phyloP scores from a whole-genome alignment of 2,329 filamentous ascomycete species.

The Verticillium tricorpus region DNA sequence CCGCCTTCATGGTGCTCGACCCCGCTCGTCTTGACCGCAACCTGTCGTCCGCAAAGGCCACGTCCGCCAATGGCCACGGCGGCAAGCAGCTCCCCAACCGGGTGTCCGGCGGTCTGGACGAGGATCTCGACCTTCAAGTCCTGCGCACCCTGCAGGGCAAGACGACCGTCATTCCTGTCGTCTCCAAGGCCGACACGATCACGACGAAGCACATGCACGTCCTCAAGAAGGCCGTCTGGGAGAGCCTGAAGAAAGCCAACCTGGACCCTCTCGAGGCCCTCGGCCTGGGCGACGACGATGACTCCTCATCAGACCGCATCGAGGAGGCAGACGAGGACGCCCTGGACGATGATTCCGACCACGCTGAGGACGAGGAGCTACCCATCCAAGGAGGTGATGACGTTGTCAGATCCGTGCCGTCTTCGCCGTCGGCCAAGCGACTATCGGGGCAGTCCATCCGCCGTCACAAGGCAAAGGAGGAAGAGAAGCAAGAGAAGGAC shows the following conservation, averaged over 20 bases:
- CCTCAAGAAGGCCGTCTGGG: constrained; percentile 86
- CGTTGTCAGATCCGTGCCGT: constrained; percentile 22
- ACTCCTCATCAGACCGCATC: constrained; percentile 48
- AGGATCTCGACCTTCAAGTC: constrained; percentile 86
- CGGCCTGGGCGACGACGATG: constrained; percentile 70
- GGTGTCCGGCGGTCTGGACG: constrained; percentile 68
- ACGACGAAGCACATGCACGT: constrained; percentile 92
- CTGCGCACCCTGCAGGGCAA: constrained; percentile 84
- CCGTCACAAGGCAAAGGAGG: constrained; percentile 38
- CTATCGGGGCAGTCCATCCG: constrained; percentile 41
- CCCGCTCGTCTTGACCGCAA: constrained; percentile 81
- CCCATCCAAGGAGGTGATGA: constrained; percentile 29
- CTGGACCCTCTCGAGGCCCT: constrained; percentile 86
- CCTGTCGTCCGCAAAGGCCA: constrained; percentile 60
- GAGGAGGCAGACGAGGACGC: constrained; percentile 50
- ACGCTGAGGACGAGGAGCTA: constrained; percentile 29
- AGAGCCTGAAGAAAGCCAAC: constrained; percentile 77
- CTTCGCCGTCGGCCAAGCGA: constrained; percentile 37
- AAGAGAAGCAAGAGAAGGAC: constrained; percentile 42
- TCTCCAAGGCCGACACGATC: constrained; percentile 94
- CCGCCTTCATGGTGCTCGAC: constrained; percentile 87
- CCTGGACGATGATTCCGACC: constrained; percentile 19
- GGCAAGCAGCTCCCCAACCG: constrained; percentile 42
- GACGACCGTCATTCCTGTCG: constrained; percentile 91
- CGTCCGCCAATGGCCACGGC: constrained; percentile 45